Conservation (phyloP, 768 basidiomycete species). For the Amanita pallidorosea region DNA sequence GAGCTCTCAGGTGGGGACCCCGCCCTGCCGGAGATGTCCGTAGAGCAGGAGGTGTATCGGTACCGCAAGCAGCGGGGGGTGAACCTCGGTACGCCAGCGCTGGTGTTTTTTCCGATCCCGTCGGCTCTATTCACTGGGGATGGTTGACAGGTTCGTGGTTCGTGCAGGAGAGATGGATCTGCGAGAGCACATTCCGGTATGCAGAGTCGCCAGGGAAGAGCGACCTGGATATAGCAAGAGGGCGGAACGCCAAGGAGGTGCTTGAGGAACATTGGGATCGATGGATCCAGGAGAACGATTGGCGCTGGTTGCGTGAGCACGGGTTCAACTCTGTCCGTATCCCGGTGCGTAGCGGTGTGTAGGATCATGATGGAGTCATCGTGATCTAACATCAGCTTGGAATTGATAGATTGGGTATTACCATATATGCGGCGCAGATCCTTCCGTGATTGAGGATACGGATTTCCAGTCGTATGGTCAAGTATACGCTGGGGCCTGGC, state of each 20-base stretch:
- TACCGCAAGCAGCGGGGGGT: constrained; percentile 74
- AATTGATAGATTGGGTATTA: constrained; percentile 68
- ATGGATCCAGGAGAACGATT: constrained; percentile 59
- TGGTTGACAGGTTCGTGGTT: constrained; percentile 57
- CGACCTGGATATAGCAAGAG: constrained; percentile 60
- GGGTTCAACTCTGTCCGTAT: constrained; percentile 55
- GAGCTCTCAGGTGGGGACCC: background rate
- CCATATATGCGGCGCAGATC: constrained; percentile 51
- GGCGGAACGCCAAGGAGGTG: constrained; percentile 30
- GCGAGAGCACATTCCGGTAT: constrained; percentile 41
- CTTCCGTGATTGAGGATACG: constrained; percentile 48
- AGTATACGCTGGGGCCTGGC: constrained; percentile 61
- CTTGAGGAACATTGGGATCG: constrained; percentile 68
- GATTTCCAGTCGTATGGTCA: constrained; percentile 44
- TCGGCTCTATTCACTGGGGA: background rate
- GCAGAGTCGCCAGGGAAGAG: constrained; percentile 49
- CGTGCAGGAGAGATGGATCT: constrained; percentile 70
- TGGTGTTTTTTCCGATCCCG: background rate
- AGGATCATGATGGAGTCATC: background rate
- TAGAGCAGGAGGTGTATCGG: constrained; percentile 21
- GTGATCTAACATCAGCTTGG: background rate
- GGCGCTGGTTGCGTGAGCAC: constrained; percentile 43
- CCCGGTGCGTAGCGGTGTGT: constrained; percentile 28
- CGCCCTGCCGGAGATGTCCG: background rate
- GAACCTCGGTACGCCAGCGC: constrained; percentile 52